phyloP scores from a whole-genome alignment of 169 alveolate genomes.

The Eimeria maxima region DNA sequence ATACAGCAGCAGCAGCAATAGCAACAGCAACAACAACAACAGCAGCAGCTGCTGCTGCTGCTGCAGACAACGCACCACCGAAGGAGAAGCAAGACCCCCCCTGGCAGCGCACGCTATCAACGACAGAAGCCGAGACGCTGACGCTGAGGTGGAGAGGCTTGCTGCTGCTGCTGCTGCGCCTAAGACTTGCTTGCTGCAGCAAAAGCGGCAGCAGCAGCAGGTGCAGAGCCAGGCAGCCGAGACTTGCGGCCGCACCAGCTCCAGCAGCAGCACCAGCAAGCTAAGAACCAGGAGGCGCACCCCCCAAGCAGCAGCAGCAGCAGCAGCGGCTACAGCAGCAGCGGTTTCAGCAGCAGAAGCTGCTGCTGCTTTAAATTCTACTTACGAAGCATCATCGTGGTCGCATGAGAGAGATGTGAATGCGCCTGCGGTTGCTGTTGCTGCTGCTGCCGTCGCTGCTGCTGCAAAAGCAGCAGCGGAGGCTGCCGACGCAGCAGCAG shows the following conservation, averaged over 20 bases:
- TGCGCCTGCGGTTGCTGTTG: not conserved
- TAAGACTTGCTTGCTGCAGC: not conserved
- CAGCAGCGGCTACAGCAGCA: too few species aligned
- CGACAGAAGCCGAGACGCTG: not conserved
- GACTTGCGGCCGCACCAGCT: not conserved
- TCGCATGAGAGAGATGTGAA: not conserved
- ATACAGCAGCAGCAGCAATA: not conserved
- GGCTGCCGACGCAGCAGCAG: constrained; percentile 11
- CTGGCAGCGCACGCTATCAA: not conserved
- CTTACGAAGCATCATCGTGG: too few species aligned
- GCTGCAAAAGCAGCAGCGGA: not conserved
- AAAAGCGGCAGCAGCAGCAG: not conserved
- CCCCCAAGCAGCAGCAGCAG: not conserved
- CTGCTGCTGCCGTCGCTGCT: not conserved
- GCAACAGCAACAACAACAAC: not conserved
- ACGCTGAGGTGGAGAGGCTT: not conserved
- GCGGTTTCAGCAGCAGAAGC: too few species aligned
- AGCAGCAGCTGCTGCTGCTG: not conserved
- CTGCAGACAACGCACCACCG: not conserved
- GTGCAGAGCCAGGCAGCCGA: not conserved
- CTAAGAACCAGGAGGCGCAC: not conserved
- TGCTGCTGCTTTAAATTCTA: too few species aligned
- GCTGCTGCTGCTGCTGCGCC: not conserved
- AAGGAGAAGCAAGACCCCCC: not conserved
- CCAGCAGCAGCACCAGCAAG: constrained; percentile 3